Evolutionary conservation across 164 flowering plant genomes (phyloP).

Genomic region (Chimonanthus salicifolius): DNA sequence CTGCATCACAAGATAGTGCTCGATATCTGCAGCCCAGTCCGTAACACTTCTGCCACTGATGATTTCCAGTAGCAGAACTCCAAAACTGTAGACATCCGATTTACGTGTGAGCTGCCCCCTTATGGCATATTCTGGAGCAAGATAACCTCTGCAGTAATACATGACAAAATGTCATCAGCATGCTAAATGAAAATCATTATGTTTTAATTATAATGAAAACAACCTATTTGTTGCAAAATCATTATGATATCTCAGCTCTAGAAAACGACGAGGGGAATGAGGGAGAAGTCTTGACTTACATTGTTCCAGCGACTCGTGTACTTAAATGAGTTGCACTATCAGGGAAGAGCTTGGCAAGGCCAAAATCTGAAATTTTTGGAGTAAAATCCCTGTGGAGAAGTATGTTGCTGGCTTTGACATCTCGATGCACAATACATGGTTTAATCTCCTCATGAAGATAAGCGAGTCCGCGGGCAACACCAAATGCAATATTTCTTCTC

Average conservation of each 20-base stretch:
- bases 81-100: conserved; percentile 88
- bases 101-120: conserved; percentile 78
- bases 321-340: conserved; percentile 79
- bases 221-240: background rate
- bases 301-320: conserved; percentile 94
- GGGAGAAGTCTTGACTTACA: conserved; percentile 43
- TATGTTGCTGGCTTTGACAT: conserved; percentile 95
- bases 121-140: conserved; percentile 96
- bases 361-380: conserved; percentile 91
- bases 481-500: conserved; percentile 53
- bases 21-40: conserved; percentile 44
- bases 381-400: conserved; percentile 71
- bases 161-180: background rate
- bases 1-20: conserved; percentile 72
- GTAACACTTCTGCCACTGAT: conserved; percentile 76
- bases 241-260: background rate
- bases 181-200: background rate
- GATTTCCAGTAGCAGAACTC: conserved; percentile 84
- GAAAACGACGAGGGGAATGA: background rate
- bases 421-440: conserved; percentile 85
- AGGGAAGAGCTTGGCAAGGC: conserved; percentile 90
- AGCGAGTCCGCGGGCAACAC: conserved; percentile 81
- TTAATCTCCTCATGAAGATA: conserved; percentile 85
- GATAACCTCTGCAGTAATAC: conserved; percentile 61
- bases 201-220: background rate